Conservation (phyloP, 352 stramenopile genomes). For the Phytophthora sp. region DNA sequence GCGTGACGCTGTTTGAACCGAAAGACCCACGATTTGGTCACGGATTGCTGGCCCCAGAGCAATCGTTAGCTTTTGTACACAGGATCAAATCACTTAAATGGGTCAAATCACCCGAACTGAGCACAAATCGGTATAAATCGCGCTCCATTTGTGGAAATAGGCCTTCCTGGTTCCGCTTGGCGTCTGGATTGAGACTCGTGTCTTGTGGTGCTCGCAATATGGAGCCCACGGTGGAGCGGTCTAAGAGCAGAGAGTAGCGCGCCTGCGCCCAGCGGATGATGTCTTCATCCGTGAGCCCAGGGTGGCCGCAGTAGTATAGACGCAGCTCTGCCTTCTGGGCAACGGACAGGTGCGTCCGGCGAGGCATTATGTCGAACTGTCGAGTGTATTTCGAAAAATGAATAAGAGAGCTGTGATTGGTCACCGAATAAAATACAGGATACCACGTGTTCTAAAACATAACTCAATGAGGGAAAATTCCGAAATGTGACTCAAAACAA, state of each 20-base stretch:
- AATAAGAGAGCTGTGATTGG: background rate
- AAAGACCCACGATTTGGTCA: slow-evolving; percentile 32
- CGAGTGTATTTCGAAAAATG: background rate
- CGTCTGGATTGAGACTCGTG: slow-evolving; percentile 16
- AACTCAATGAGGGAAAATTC: too few species aligned
- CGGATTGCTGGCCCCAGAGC: slow-evolving; percentile 12
- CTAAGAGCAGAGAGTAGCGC: slow-evolving; percentile 17
- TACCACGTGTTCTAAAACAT: too few species aligned
- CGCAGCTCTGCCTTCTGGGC: slow-evolving; percentile 26
- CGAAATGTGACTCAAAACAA: too few species aligned
- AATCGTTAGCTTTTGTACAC: slow-evolving; percentile 26
- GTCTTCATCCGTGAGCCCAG: slow-evolving; percentile 26
- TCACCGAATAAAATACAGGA: too few species aligned
- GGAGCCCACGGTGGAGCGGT: slow-evolving; percentile 19
- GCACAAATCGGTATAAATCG: slow-evolving; percentile 22
- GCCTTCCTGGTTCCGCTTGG: slow-evolving; percentile 21
- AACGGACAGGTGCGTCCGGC: slow-evolving; percentile 26
- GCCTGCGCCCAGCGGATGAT: slow-evolving; percentile 25
- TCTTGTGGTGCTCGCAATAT: slow-evolving; percentile 15
- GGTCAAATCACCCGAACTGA: slow-evolving; percentile 12
- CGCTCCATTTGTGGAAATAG: slow-evolving; percentile 27
- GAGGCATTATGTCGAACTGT: slow-evolving; percentile 1
- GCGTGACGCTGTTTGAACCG: slow-evolving; percentile 28
- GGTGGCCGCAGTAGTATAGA: slow-evolving; percentile 24
- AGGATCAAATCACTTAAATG: slow-evolving; percentile 19